Base-by-base conservation (phyloP, 441 rosid genomes). In the Adansonia rubrostipa region DNA sequence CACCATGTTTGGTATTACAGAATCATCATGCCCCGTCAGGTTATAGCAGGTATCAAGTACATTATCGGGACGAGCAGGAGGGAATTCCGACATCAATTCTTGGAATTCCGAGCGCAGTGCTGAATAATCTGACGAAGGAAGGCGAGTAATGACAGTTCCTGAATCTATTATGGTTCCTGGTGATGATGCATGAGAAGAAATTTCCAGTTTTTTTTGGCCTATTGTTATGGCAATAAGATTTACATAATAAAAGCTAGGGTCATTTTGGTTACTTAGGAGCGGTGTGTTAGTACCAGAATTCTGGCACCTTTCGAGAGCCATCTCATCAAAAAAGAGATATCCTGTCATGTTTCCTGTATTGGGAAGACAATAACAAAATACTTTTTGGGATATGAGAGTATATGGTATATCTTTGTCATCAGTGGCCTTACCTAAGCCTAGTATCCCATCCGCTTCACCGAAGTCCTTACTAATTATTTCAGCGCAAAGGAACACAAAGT, bases 331-430 rank as follows among this genome's bases (percentile, higher is more conserved):
- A 3, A 20, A 4, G 24, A 86, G 50, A 62, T 80, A 79, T 10
- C 86, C 91, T 1, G 42, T 17, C 1, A 82, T 74, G 66, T 24
- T 53, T 6, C 60, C 73, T 1, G 48, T 10, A 7, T 73, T 9
- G 3, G 89, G 85, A 48, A 88, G 82, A 78, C 89, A 83, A 78
- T 88, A 76, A 42, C 88, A 84, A 64, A 86, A 85, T 5, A 40
- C 14, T 2, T 60, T 44, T 47, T 80, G 85, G 3, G 81, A 76
- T 17, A 72, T 9, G 1, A 88, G 15, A 6, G 89, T 51, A 8
- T 24, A 13, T 0, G 36, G 36, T 33, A 33, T 33, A 33, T 33
- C 3, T 33, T 33, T 33, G 36, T 33, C 36, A 33, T 33, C 36
- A 33, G 36, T 33, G 20, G 19, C 74, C 5, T 2, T 71, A 1